Evolutionary conservation across 2,329 filamentous ascomycete species (phyloP).

Genomic region (Metarhizium rileyi): DNA sequence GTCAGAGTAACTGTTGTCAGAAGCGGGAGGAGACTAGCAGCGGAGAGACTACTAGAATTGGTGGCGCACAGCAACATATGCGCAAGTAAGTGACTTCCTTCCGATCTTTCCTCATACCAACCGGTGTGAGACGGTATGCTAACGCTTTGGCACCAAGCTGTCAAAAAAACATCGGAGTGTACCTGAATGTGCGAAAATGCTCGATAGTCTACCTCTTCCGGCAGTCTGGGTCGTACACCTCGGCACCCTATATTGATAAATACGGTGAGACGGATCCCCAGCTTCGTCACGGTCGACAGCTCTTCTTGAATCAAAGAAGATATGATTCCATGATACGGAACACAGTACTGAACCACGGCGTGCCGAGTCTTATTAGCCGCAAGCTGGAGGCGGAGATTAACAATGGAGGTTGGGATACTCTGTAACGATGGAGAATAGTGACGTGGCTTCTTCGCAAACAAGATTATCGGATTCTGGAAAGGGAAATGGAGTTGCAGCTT

Average conservation of each 20-base stretch:
- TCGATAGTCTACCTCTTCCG: slow-evolving; percentile 81
- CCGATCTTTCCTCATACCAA: background rate
- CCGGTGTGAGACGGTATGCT: background rate
- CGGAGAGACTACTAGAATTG: slow-evolving; percentile 43
- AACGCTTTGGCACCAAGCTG: slow-evolving; percentile 45
- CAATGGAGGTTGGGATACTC: slow-evolving; percentile 90
- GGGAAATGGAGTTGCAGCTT: background rate
- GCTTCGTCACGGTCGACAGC: slow-evolving; percentile 73
- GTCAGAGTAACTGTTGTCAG: slow-evolving; percentile 85
- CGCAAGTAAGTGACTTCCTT: slow-evolving; percentile 55
- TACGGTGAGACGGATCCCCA: slow-evolving; percentile 95
- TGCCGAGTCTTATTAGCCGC: slow-evolving; percentile 81
- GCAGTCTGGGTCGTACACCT: slow-evolving; percentile 70
- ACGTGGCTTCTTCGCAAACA: background rate
- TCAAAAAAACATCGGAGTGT: slow-evolving; percentile 81
- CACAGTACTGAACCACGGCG: slow-evolving; percentile 76
- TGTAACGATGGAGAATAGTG: slow-evolving; percentile 15
- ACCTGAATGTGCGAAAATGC: slow-evolving; percentile 95
- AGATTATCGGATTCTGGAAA: slow-evolving; percentile 8
- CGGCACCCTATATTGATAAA: slow-evolving; percentile 88
- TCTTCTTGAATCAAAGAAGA: slow-evolving; percentile 86
- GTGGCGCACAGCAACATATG: slow-evolving; percentile 88
- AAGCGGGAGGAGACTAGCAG: slow-evolving; percentile 46
- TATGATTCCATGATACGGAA: slow-evolving; percentile 83
- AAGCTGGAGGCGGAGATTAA: slow-evolving; percentile 94